phyloP scores from a whole-genome alignment of 495 filamentous ascomycete species.

The Aspergillus mulundensis region DNA sequence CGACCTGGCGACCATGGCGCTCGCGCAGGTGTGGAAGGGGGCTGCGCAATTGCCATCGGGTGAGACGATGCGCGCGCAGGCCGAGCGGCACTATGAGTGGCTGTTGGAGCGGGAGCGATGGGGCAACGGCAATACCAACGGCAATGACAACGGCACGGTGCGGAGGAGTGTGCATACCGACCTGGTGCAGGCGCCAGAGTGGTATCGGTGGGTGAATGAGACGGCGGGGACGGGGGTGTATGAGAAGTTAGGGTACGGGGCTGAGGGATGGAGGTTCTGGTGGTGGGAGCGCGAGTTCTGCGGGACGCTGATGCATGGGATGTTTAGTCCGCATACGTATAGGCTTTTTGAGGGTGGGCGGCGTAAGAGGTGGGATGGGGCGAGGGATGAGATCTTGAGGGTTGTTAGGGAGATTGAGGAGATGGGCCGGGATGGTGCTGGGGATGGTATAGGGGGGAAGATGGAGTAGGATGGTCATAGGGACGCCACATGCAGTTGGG shows the following conservation, averaged over 20 bases:
- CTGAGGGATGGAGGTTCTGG: constrained; percentile 31
- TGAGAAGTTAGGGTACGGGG: constrained; percentile 36
- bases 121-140: too few relatives aligned
- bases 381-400: background rate
- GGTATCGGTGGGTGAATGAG: constrained; percentile 28
- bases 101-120: too few relatives aligned
- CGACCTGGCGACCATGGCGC: constrained; percentile 32
- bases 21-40: constrained; percentile 29
- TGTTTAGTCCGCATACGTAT: constrained; percentile 31
- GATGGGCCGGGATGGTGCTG: too few relatives aligned
- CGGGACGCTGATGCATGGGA: constrained; percentile 31
- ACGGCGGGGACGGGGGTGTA: constrained; percentile 35
- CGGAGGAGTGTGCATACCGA: background rate
- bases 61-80: too few relatives aligned
- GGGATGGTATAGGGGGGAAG: too few relatives aligned
- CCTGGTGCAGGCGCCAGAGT: constrained; percentile 22
- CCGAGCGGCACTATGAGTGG: too few relatives aligned
- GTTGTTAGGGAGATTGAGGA: too few relatives aligned
- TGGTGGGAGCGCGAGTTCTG: constrained; percentile 29
- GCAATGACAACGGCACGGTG: too few relatives aligned
- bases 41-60: too few relatives aligned
- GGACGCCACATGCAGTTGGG: too few relatives aligned
- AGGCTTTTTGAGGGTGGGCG: constrained; percentile 26
- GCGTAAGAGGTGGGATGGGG: constrained; percentile 14
- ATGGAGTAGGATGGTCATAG: too few relatives aligned